Conservation (phyloP, 352 stramenopile species). For the Phytophthora boehmeriae region DNA sequence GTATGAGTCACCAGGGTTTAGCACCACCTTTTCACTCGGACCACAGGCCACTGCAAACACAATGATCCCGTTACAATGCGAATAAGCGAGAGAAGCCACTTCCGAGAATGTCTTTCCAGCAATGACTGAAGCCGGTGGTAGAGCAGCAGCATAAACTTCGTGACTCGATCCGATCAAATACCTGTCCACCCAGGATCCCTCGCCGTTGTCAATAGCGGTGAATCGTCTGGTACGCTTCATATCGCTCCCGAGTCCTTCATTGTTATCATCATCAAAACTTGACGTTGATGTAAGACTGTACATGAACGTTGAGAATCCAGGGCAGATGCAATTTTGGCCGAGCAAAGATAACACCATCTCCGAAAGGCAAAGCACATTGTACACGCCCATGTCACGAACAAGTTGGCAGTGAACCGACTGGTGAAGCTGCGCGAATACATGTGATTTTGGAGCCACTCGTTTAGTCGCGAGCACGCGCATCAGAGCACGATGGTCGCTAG, state of each 20-base stretch:
- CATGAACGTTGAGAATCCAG: constrained; percentile 87
- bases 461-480: constrained; percentile 83
- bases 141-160: constrained; percentile 77
- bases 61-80: constrained; percentile 76
- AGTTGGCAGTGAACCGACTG: constrained; percentile 76
- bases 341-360: constrained; percentile 82
- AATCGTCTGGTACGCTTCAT: constrained; percentile 31
- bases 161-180: constrained; percentile 80
- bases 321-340: constrained; percentile 87
- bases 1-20: constrained; percentile 85
- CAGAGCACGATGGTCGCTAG: constrained; percentile 80
- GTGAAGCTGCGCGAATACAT: constrained; percentile 79
- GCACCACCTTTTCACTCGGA: constrained; percentile 53
- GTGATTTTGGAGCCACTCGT: constrained; percentile 55
- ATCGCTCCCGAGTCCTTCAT: constrained; percentile 40
- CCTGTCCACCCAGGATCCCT: constrained; percentile 68
- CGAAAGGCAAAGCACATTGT: constrained; percentile 82
- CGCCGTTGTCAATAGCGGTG: constrained; percentile 31
- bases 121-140: constrained; percentile 60
- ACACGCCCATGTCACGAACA: constrained; percentile 75
- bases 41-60: constrained; percentile 66
- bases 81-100: constrained; percentile 78
- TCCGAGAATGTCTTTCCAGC: constrained; percentile 81
- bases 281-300: constrained; percentile 88
- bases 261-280: constrained; percentile 56